Evolutionary conservation across 306 rosid species (phyloP), one percentile per base, ranked within the genome.

Genomic region (Coriaria nepalensis): DNA sequence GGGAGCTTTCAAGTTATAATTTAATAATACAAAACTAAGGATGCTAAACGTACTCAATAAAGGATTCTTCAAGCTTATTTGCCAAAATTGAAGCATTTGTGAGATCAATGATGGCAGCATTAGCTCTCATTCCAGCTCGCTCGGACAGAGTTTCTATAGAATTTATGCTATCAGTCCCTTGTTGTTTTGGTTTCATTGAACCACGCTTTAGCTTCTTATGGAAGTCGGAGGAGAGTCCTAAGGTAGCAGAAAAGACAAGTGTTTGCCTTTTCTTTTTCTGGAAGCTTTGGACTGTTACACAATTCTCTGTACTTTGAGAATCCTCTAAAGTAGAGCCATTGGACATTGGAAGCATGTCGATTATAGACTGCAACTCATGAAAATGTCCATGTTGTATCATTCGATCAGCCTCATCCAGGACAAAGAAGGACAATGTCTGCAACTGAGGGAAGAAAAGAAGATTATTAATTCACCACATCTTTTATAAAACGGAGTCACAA

Each of bases 391-490:
- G 73, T 68, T 90, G 81, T 58, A 85, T 75, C 98, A 90, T 90
- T 52, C 92, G 80, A 75, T 90, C 95, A 64, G 98, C 98, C 78
- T 90, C 98, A 13, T 90, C 98, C 57, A 90, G 78, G 61, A 90
- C 95, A 69, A 90, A 85, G 65, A 85, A 90, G 51, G 95, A 90
- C 81, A 90, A 36, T 2, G 81, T 77, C 67, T 90, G 95, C 58
- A 85, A 72, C 98, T 90, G 83, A 72, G 79, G 79, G 71, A 72
- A 69, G 58, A 54, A 63, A 53, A 59, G 45, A 52, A 46, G 10
- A 37, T 9, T 5, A 6, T 54, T 48, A 54, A 29, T 10, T 40
- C 39, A 54, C 32, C 38, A 40, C 43, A 54, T 11, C 40, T 41
- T 40, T 40, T 41, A 54, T 12, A 41, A 5, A 9, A 33, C 20